Base-by-base conservation (phyloP, 177 flowering plant genomes). In the Tripterygium wilfordii region DNA sequence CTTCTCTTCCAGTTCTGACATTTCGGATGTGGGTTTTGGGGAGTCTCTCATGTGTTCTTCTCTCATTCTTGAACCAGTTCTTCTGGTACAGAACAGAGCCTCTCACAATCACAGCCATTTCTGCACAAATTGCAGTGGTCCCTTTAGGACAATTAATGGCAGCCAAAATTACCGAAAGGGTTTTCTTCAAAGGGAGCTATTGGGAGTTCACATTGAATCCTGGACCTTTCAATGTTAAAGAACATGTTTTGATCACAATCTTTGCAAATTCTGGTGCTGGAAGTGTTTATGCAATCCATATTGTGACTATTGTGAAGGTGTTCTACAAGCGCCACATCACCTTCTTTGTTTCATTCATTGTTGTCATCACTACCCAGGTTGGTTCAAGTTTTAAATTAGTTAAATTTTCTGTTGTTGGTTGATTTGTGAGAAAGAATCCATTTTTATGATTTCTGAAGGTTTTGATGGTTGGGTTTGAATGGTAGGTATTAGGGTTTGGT, bases 51-150 rank as follows among this genome's bases (percentile, higher is more conserved):
- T 84, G 97, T 39, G 67, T 65, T 6, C 63, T 90, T 7, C 66
- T 90, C 2, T 84, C 96, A 0, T 87, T 90, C 54, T 68, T 90
- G 14, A 90, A 90, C 75, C 94, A 84, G 67, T 90, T 90, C 66
- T 90, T 90, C 63, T 82, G 97, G 94, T 90, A 84, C 69, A 41
- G 97, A 5, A 80, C 65, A 8, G 85, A 84, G 68, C 95, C 95
- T 0, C 53, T 86, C 9, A 29, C 77, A 6, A 86, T 89, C 58
- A 72, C 94, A 0, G 78, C 94, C 29, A 76, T 86, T 17, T 82
- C 88, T 0, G 95, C 94, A 1, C 97, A 89, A 60, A 80, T 86
- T 0, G 95, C 88, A 0, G 97, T 89, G 32, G 85, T 89, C 9
- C 97, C 97, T 1, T 63, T 84, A 0, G 94, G 97, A 1, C 83